A percentile compares a stretch with the other conserved stretches of the same genome.
Evolutionary conservation across 345 rosid species (phyloP).

Genomic region (Rhodamnia argentea): DNA sequence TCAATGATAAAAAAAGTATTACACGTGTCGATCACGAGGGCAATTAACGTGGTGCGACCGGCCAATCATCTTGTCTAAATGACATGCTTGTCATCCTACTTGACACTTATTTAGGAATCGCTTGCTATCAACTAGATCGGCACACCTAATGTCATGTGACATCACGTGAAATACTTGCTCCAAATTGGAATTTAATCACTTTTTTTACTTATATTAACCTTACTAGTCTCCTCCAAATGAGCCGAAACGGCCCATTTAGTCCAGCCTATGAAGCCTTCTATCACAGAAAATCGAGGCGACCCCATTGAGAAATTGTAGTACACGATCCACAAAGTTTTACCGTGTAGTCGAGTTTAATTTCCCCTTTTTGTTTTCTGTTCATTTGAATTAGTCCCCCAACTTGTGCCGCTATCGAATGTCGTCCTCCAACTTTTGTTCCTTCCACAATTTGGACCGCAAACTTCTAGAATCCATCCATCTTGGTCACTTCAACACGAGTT

Average conservation of each 20-base stretch:
- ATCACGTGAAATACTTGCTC: not conserved
- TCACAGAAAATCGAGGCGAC: not conserved
- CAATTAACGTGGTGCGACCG: not conserved
- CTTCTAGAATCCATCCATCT: not conserved
- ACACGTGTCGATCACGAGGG: not conserved
- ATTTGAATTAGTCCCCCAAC: not conserved
- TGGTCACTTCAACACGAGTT: not conserved
- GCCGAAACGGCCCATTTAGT: not conserved
- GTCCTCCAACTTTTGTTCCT: not conserved
- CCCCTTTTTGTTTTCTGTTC: not conserved
- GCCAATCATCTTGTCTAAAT: not conserved
- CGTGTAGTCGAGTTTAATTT: not conserved
- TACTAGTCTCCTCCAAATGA: too few relatives aligned
- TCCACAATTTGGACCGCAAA: not conserved
- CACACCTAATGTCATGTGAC: not conserved
- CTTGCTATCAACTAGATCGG: not conserved
- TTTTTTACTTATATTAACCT: not conserved
- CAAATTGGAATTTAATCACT: not conserved
- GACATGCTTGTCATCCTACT: not conserved
- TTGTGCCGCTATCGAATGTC: too few relatives aligned
- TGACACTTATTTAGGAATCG: not conserved
- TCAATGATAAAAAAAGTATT: too few relatives aligned
- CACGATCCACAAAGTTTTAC: not conserved
- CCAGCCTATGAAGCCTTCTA: too few relatives aligned
- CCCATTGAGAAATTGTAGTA: not conserved